Evolutionary conservation across 192 early-diverging fungal genomes (phyloP).

Genomic region (Piromyces finnis): DNA sequence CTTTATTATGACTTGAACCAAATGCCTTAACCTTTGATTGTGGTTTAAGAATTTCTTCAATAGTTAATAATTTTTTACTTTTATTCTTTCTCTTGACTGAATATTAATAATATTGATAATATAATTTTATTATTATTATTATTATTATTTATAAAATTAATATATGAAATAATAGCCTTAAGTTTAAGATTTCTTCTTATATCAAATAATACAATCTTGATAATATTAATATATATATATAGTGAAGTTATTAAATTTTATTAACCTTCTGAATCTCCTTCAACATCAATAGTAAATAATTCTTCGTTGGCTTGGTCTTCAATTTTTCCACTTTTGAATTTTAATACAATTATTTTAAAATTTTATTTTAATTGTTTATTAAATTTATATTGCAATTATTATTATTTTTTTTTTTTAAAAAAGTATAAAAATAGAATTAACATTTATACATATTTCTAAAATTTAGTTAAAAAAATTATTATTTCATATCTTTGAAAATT

Average conservation of each 20-base stretch:
- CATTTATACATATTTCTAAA: no score
- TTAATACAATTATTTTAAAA: background rate
- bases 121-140: background rate
- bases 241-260: no score
- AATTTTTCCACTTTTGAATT: constrained; percentile 24
- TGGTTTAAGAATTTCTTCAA: constrained; percentile 69
- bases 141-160: no score
- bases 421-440: no score
- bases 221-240: background rate
- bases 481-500: background rate
- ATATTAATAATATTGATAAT: background rate
- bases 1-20: background rate
- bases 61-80: constrained; percentile 36
- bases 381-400: no score
- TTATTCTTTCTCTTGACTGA: constrained; percentile 18
- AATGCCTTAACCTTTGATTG: constrained; percentile 34
- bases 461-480: no score
- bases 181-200: no score
- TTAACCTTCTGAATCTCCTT: constrained; percentile 34
- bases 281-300: constrained; percentile 54
- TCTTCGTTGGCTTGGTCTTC: constrained; percentile 19
- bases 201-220: no score
- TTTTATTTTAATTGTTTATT: background rate
- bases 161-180: no score
- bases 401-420: no score